Conservation (phyloP, 495 filamentous ascomycete species). For the Penicillium odoratum region DNA sequence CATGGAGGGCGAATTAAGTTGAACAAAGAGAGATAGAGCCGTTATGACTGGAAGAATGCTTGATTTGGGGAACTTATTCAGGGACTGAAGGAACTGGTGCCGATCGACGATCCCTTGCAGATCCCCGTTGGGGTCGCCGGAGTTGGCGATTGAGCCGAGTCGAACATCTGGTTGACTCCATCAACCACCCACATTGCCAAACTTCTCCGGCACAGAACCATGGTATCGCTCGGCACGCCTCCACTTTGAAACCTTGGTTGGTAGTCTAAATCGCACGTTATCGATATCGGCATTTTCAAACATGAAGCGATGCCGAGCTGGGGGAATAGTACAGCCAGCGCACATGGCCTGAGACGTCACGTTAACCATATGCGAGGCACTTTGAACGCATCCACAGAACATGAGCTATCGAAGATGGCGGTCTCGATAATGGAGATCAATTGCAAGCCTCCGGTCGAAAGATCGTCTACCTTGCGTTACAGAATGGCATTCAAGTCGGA, state of each 20-base stretch:
- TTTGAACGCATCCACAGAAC: background rate
- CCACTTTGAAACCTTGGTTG: background rate
- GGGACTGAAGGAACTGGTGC: slow-evolving; percentile 11
- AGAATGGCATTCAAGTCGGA: background rate
- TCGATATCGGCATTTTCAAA: slow-evolving; percentile 1
- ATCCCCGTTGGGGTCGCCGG: slow-evolving; percentile 21
- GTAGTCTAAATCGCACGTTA: background rate
- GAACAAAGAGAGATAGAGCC: background rate
- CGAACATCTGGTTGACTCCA: slow-evolving; percentile 3
- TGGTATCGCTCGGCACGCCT: background rate
- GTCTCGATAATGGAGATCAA: background rate
- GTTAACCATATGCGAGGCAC: slow-evolving; percentile 1
- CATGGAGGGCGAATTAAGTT: background rate
- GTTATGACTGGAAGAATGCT: background rate
- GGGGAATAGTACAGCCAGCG: background rate
- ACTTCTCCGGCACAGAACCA: background rate
- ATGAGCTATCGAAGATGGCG: background rate
- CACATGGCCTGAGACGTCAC: slow-evolving; percentile 5
- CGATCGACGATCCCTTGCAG: slow-evolving; percentile 17
- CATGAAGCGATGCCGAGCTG: background rate
- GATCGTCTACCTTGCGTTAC: background rate
- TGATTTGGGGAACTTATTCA: background rate
- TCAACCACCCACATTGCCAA: background rate
- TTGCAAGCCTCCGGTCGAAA: background rate
- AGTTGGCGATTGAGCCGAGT: slow-evolving; percentile 12